These are phyloP conservation scores for Nannizzia gypsea DNA, from an alignment of 2,329 filamentous ascomycete genomes.

Conservation along the genomic window DNA sequence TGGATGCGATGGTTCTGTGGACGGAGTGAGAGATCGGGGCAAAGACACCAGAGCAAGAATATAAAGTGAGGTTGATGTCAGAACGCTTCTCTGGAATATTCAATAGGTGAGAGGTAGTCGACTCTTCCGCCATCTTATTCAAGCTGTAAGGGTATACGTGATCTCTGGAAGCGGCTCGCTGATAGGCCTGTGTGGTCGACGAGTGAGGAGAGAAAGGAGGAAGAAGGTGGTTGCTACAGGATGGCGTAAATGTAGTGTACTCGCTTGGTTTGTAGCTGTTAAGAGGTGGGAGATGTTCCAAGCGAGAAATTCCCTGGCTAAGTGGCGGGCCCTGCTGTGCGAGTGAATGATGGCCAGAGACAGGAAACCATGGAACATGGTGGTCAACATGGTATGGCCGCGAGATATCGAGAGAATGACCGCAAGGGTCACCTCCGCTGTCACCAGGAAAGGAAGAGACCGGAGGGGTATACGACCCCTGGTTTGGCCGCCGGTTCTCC, in stretches of 20 bases:
- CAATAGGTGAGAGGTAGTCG: slow-evolving; percentile 11
- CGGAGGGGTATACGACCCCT: not conserved
- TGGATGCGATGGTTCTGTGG: slow-evolving; percentile 19
- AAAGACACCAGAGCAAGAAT: slow-evolving; percentile 15
- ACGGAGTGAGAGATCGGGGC: slow-evolving; percentile 13
- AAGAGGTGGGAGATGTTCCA: not conserved
- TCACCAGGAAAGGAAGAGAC: not conserved
- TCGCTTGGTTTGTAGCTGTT: not conserved
- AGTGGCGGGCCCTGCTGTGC: not conserved
- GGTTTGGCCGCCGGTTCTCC: not conserved
- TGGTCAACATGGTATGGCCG: not conserved
- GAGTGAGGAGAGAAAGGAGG: not conserved
- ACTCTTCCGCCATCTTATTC: not conserved
- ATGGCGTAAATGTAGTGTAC: not conserved
- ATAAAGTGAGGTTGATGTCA: slow-evolving; percentile 18
- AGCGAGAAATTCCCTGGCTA: not conserved
- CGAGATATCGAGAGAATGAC: not conserved
- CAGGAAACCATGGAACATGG: not conserved
- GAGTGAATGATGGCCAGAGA: not conserved
- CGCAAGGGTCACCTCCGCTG: not conserved
- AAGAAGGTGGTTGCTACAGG: not conserved
- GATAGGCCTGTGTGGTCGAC: not conserved
- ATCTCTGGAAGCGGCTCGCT: not conserved
- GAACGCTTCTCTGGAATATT: slow-evolving; percentile 13
- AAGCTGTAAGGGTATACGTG: not conserved